Evolutionary conservation across 1,284 basidiomycete genomes (phyloP).

Genomic region (Puccinia novopanici): DNA sequence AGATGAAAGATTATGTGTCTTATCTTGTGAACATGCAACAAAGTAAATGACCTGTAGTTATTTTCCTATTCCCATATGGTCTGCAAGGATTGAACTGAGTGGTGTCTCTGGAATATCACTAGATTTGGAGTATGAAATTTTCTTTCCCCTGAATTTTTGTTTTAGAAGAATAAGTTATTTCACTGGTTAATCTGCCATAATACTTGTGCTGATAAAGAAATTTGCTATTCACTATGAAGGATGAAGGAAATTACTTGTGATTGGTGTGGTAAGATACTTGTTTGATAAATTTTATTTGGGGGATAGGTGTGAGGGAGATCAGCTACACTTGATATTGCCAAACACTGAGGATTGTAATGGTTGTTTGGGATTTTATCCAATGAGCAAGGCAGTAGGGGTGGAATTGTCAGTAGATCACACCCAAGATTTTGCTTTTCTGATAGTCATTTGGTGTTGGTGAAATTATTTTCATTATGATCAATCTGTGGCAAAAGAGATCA

Average conservation of each 20-base stretch:
- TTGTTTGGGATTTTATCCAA: too few species aligned
- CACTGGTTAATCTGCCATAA: background rate
- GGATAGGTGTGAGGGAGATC: slow-evolving; percentile 2
- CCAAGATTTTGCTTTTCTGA: too few species aligned
- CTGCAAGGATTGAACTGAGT: slow-evolving; percentile 56
- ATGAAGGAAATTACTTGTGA: slow-evolving; percentile 10
- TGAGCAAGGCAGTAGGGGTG: too few species aligned
- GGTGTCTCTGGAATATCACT: background rate
- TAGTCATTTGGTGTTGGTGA: background rate
- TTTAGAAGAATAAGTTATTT: background rate
- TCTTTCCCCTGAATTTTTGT: background rate
- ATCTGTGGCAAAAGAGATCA: background rate
- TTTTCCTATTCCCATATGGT: slow-evolving; percentile 60
- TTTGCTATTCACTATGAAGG: background rate
- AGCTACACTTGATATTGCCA: slow-evolving; percentile 11
- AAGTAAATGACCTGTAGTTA: slow-evolving; percentile 59
- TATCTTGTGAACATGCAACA: slow-evolving; percentile 52
- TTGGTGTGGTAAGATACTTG: background rate
- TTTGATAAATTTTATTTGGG: background rate
- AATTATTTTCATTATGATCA: background rate
- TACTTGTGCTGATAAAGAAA: background rate
- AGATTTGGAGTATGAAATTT: background rate
- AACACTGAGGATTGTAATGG: background rate
- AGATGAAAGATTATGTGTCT: background rate
- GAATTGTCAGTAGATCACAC: too few species aligned